Conservation (phyloP, 768 basidiomycete species). For the Porpolomopsis calyptriformis region DNA sequence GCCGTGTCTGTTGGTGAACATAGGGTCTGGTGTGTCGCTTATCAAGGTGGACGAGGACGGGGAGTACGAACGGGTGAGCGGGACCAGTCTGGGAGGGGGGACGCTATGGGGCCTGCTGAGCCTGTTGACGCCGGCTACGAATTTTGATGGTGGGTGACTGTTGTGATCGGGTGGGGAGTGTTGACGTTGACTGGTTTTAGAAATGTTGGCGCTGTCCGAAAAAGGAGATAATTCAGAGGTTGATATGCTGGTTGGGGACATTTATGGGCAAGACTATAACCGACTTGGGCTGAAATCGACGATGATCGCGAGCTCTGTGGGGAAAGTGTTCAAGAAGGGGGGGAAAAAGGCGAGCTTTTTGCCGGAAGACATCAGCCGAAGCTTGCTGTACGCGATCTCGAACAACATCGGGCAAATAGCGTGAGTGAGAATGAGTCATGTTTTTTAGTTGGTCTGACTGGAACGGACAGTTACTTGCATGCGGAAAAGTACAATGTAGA, state of each 20-base stretch:
- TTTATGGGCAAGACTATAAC: conserved; percentile 96
- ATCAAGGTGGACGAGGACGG: conserved; percentile 97
- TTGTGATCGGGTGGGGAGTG: conserved; percentile 5
- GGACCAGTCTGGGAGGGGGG: conserved; percentile 93
- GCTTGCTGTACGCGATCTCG: conserved; percentile 89
- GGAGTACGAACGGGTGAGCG: conserved; percentile 89
- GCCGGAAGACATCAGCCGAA: conserved; percentile 89
- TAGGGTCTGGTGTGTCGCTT: conserved; percentile 94
- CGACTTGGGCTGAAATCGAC: conserved; percentile 94
- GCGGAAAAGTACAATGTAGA: conserved; percentile 97
- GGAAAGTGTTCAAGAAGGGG: conserved; percentile 93
- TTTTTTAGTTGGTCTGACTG: neutral
- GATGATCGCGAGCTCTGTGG: conserved; percentile 96
- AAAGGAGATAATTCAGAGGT: conserved; percentile 86
- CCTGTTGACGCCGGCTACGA: conserved; percentile 86
- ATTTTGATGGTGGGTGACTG: conserved; percentile 77
- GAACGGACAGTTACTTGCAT: conserved; percentile 79
- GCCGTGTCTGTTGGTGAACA: conserved; percentile 95
- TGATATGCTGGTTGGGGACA: conserved; percentile 99
- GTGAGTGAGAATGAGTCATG: conserved; percentile 41
- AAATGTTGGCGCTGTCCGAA: conserved; percentile 94
- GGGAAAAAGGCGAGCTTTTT: conserved; percentile 69
- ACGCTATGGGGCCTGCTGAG: conserved; percentile 95
- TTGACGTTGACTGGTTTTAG: conserved; percentile 33
- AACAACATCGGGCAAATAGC: conserved; percentile 99